phyloP scores from a whole-genome alignment of 2,329 filamentous ascomycete genomes.

The Diplodia intermedia region DNA sequence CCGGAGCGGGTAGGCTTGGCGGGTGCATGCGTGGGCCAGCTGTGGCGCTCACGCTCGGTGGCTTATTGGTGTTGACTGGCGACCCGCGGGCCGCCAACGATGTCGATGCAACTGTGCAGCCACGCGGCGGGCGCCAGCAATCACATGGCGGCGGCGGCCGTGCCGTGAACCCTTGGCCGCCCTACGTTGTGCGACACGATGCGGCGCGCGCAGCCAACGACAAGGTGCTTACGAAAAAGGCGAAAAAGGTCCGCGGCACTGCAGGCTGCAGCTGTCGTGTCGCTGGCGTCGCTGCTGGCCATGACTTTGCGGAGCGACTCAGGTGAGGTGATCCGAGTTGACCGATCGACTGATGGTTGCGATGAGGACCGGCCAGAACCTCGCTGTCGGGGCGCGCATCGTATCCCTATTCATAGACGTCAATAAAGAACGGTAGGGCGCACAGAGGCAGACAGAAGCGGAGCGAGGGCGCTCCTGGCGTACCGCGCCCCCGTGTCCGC shows the following conservation, averaged over 20 bases:
- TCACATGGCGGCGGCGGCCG: conserved; percentile 19
- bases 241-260: conserved; percentile 5
- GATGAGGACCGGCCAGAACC: conserved; percentile 21
- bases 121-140: conserved; percentile 23
- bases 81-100: neutral
- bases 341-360: conserved; percentile 25
- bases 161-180: conserved; percentile 22
- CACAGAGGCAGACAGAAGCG: conserved; percentile 25
- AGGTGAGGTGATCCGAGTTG: conserved; percentile 28
- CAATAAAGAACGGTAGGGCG: conserved; percentile 28
- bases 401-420: conserved; percentile 29
- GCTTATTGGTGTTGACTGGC: conserved; percentile 22
- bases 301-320: conserved; percentile 7
- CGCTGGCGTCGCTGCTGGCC: conserved; percentile 6
- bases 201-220: neutral
- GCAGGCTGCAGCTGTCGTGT: conserved; percentile 27
- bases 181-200: conserved; percentile 21
- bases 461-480: conserved; percentile 16
- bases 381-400: conserved; percentile 23
- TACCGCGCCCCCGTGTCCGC: conserved; percentile 13
- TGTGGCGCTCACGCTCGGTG: conserved; percentile 26
- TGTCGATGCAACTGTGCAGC: conserved; percentile 15
- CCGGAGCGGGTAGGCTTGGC: conserved; percentile 29
- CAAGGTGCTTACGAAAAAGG: conserved; percentile 7
- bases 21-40: neutral